Evolutionary conservation across 1,139 yeast species (phyloP).

Genomic region (Debaryomyces nepalensis): DNA sequence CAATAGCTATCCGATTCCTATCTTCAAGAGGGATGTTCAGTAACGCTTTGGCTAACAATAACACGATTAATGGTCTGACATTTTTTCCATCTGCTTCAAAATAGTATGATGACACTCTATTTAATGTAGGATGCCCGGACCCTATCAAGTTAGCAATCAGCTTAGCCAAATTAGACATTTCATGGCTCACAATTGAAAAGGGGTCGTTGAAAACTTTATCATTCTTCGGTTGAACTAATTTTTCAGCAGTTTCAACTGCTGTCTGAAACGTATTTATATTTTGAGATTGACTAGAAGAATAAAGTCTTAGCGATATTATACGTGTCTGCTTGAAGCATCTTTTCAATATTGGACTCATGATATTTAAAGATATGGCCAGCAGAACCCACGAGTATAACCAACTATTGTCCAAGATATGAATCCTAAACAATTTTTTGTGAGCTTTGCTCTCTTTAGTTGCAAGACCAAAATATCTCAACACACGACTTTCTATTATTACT

Average conservation of each 20-base stretch:
- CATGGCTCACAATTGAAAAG: constrained; percentile 88
- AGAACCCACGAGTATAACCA: background rate
- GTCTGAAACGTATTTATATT: constrained; percentile 39
- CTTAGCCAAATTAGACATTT: constrained; percentile 87
- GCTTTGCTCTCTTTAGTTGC: constrained; percentile 11
- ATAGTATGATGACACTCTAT: constrained; percentile 88
- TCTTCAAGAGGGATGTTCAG: constrained; percentile 73
- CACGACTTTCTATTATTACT: constrained; percentile 9
- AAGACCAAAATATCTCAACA: constrained; percentile 1
- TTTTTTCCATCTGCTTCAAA: constrained; percentile 97
- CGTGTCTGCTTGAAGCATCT: constrained; percentile 6
- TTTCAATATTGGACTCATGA: constrained; percentile 11
- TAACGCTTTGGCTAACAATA: constrained; percentile 80
- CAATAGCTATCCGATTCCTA: constrained; percentile 67
- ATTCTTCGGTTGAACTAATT: constrained; percentile 72
- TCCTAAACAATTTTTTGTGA: constrained; percentile 6
- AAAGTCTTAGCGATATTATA: constrained; percentile 7
- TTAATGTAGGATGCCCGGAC: constrained; percentile 90
- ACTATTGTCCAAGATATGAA: constrained; percentile 1
- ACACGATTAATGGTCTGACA: constrained; percentile 87
- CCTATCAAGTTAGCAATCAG: constrained; percentile 88
- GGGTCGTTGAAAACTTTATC: constrained; percentile 69
- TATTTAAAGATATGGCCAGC: background rate
- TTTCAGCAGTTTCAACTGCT: constrained; percentile 80
- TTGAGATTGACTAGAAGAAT: constrained; percentile 7